A percentile compares a stretch with the other conserved stretches of the same genome.
phyloP scores from a whole-genome alignment of 108 stramenopile genomes.

The Parmales sp. region DNA sequence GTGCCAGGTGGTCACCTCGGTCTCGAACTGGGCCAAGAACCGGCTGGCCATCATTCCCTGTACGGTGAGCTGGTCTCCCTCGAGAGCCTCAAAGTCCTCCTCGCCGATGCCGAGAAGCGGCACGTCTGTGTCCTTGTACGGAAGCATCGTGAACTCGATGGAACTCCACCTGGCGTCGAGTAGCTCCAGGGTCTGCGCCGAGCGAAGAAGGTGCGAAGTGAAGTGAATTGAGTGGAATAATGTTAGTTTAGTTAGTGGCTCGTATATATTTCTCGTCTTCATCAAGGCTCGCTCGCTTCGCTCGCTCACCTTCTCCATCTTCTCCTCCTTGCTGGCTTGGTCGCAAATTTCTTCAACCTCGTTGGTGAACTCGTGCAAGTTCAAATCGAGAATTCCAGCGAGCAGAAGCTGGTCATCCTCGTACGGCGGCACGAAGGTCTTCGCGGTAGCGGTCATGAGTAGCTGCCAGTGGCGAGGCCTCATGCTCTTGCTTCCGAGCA shows the following conservation, averaged over 20 bases:
- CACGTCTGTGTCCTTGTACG: conserved; percentile 41
- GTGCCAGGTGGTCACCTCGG: conserved; percentile 49
- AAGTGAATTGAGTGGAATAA: too few relatives aligned
- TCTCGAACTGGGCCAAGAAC: conserved; percentile 49
- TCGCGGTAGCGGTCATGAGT: conserved; percentile 31
- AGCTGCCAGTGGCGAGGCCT: conserved; percentile 63
- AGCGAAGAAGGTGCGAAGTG: too few relatives aligned
- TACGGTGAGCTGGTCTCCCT: conserved; percentile 59
- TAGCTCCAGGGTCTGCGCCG: conserved; percentile 34
- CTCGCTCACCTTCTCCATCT: conserved; percentile 66
- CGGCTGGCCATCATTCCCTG: conserved; percentile 64
- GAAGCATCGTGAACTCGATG: conserved; percentile 46
- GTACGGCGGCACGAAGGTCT: conserved; percentile 51
- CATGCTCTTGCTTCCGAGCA: conserved; percentile 51
- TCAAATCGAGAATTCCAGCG: conserved; percentile 44
- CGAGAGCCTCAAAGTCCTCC: conserved; percentile 67
- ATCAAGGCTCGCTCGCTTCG: too few relatives aligned
- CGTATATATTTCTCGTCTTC: too few relatives aligned
- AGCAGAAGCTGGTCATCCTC: conserved; percentile 46
- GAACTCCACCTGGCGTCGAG: conserved; percentile 50
- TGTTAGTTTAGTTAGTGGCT: too few relatives aligned
- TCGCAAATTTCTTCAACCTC: conserved; percentile 73
- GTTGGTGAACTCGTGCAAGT: conserved; percentile 51
- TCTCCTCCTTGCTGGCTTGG: conserved; percentile 66
- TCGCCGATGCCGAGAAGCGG: conserved; percentile 54